Evolutionary conservation across 2,329 filamentous ascomycete species (phyloP), one percentile per base, ranked within the genome.

Genomic region (Cercospora zeina): DNA sequence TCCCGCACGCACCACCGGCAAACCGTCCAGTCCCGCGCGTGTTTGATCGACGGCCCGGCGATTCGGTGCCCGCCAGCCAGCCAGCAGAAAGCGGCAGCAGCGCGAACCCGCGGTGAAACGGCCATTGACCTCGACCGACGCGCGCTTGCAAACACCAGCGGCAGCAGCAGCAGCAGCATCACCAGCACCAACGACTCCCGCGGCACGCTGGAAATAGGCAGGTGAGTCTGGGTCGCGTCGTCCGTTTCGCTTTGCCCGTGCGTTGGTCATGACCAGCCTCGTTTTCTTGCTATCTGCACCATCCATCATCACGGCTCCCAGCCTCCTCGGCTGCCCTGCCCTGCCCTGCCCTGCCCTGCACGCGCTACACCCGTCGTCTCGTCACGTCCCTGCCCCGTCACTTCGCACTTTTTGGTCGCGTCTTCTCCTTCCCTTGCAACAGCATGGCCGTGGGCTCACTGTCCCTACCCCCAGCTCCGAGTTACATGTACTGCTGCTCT

Each of bases 361-460:
- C 47, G 47, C 47, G 47, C 47, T 50, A 50, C 30, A 50, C 47
- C 47, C 39, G 39, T 45, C 54, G 24, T 27, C 24, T 45, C 54
- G 24, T 27, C 24, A 58, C 39, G 39, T 33, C 39, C 55, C 27
- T 50, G 34, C 34, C 39, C 54, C 24, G 14, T 47, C 37, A 47
- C 36, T 31, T 31, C 39, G 19, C 55, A 49, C 55, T 36, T 34
- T 34, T 27, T 27, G 30, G 19, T 55, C 53, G 53, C 53, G 53
- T 55, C 42, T 31, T 37, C 21, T 51, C 45, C 42, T 19, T 42
- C 42, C 21, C 24, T 47, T n/a, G 27, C 30, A 14, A 21, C 24
- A 50, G 30, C n/a, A 58, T 58, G 55, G 55, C 42, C 33, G 37
- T 59, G 56, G n/a, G 42, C 57, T 54, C 60, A 62, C 60, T 31